phyloP scores from a whole-genome alignment of 495 filamentous ascomycete genomes.

The Lichina pygmaea region DNA sequence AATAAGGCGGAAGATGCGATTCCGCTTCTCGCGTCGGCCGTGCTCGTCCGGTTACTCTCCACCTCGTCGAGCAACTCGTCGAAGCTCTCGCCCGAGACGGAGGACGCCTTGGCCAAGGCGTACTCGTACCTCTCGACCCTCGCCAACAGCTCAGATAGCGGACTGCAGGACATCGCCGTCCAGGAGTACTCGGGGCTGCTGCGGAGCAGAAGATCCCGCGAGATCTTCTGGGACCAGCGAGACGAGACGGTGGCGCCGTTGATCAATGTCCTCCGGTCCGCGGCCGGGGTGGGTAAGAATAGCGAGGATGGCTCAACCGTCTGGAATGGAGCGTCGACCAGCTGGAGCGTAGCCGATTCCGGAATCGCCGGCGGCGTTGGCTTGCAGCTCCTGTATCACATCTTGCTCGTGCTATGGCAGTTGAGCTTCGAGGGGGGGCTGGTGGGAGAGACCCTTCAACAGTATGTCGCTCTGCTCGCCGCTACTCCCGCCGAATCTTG shows the following conservation, averaged over 20 bases:
- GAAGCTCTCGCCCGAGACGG: constrained; percentile 27
- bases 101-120: constrained; percentile 62
- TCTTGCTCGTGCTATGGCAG: constrained; percentile 83
- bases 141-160: constrained; percentile 57
- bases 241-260: constrained; percentile 62
- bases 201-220: constrained; percentile 42
- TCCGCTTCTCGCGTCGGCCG: constrained; percentile 68
- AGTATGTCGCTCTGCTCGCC: constrained; percentile 21
- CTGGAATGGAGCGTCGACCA: constrained; percentile 33
- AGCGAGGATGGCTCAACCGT: constrained; percentile 29
- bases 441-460: constrained; percentile 65
- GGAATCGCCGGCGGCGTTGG: constrained; percentile 59
- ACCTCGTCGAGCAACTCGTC: constrained; percentile 25
- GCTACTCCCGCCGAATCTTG: background rate
- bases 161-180: constrained; percentile 85
- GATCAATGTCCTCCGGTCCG: constrained; percentile 55
- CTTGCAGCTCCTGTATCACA: constrained; percentile 81
- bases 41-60: constrained; percentile 60
- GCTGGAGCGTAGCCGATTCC: constrained; percentile 28
- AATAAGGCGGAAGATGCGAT: constrained; percentile 62
- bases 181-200: constrained; percentile 75
- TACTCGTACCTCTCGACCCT: constrained; percentile 66
- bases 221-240: constrained; percentile 68
- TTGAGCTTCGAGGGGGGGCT: constrained; percentile 69
- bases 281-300: constrained; percentile 41